Evolutionary conservation across 176 grass and related monocot genomes (phyloP).

Genomic region (Musa schizocarpa): DNA sequence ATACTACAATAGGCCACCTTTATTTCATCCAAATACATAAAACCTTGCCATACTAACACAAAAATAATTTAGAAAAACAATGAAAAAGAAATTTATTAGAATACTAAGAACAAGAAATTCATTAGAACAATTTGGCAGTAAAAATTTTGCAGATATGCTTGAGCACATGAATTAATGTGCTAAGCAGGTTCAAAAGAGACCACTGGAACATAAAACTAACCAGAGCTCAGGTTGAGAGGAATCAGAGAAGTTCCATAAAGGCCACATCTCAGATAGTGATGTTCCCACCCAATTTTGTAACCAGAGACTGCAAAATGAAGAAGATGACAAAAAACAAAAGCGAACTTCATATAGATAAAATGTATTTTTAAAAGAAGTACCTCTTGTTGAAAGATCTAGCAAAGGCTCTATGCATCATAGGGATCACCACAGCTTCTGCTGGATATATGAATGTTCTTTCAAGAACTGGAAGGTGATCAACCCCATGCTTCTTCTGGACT

Average conservation of each 20-base stretch:
- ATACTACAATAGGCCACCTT: too few species aligned
- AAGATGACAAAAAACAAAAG: neutral
- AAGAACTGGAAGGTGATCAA: constrained; percentile 50
- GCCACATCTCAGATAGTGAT: constrained; percentile 76
- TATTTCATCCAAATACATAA: too few species aligned
- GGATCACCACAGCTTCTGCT: constrained; percentile 79
- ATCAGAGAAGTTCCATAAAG: constrained; percentile 84
- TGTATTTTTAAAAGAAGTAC: constrained; percentile 30
- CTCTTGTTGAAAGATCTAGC: constrained; percentile 80
- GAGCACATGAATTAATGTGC: neutral
- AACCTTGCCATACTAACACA: too few species aligned
- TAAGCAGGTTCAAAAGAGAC: constrained; percentile 2
- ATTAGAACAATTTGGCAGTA: too few species aligned
- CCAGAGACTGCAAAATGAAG: constrained; percentile 54
- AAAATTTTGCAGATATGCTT: neutral
- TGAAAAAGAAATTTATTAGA: too few species aligned
- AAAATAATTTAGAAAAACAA: too few species aligned
- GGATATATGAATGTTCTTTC: constrained; percentile 96
- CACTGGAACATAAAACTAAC: constrained; percentile 33
- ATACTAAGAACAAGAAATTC: too few species aligned
- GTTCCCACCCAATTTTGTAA: constrained; percentile 43
- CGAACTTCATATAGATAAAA: constrained; percentile 6
- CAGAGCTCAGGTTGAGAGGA: constrained; percentile 74
- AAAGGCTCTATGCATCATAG: constrained; percentile 88
- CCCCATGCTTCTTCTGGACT: constrained; percentile 33